These are phyloP conservation scores for Pontederia crassipes DNA, from an alignment of 176 grass and related monocot genomes.

Conservation along the genomic window DNA sequence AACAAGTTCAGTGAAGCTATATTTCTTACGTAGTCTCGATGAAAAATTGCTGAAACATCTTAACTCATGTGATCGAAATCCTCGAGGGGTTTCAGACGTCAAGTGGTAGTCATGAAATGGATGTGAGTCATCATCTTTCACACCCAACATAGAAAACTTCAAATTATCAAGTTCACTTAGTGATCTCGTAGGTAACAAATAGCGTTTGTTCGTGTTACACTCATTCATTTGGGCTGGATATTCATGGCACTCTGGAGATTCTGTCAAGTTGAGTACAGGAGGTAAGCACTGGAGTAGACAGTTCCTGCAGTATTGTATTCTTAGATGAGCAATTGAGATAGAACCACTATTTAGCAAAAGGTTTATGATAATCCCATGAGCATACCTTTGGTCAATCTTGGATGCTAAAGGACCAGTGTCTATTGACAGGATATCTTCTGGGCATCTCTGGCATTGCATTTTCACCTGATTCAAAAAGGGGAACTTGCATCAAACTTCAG, in stretches of 20 bases:
- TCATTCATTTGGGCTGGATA: constrained; percentile 20
- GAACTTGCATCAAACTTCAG: not conserved
- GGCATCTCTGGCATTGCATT: constrained; percentile 32
- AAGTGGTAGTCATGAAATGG: constrained; percentile 22
- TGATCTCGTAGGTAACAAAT: constrained; percentile 45
- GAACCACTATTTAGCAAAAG: not conserved
- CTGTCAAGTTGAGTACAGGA: constrained; percentile 45
- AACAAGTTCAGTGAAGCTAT: constrained; percentile 45
- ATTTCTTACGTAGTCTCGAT: constrained; percentile 51
- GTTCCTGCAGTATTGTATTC: constrained; percentile 20
- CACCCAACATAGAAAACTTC: constrained; percentile 42
- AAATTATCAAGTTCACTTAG: constrained; percentile 48
- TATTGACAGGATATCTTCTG: constrained; percentile 49
- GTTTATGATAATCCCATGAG: not conserved
- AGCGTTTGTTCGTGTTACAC: constrained; percentile 21
- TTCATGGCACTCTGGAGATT: constrained; percentile 41
- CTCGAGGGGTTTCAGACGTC: constrained; percentile 33
- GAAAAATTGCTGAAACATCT: constrained; percentile 95
- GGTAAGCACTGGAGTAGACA: constrained; percentile 46
- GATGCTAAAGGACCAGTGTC: constrained; percentile 48
- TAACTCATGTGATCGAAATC: constrained; percentile 43
- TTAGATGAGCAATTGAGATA: not conserved
- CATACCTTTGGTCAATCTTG: constrained; percentile 62
- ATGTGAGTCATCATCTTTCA: constrained; percentile 33
- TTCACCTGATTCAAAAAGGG: constrained; percentile 18